Conservation (phyloP, 176 grass and related monocot genomes). For the Triticum aestivum region IWGSC_CS_RefSeq_v2.1 NC_057802.1:46198122-46198621, state of each 20-base stretch:
- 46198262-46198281: background rate
- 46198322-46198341: slow-evolving; percentile 11
- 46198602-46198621: slow-evolving; percentile 23
- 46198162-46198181: background rate
- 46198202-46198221: background rate
- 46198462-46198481: background rate
- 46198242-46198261: background rate
- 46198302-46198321: slow-evolving; percentile 15
- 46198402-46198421: background rate
- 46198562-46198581: background rate
- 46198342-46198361: background rate
- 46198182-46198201: background rate
- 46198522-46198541: slow-evolving; percentile 19
- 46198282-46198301: background rate
- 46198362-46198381: background rate
- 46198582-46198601: background rate
- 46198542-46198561: slow-evolving; percentile 12
- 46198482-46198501: background rate
- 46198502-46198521: slow-evolving; percentile 10
- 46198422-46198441: slow-evolving; percentile 18
- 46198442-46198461: background rate
- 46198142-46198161: background rate
- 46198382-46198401: background rate
- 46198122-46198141: background rate
- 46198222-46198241: background rate